Base-by-base conservation (phyloP, 768 basidiomycete genomes). In the Hypholoma sublateritium region DNA sequence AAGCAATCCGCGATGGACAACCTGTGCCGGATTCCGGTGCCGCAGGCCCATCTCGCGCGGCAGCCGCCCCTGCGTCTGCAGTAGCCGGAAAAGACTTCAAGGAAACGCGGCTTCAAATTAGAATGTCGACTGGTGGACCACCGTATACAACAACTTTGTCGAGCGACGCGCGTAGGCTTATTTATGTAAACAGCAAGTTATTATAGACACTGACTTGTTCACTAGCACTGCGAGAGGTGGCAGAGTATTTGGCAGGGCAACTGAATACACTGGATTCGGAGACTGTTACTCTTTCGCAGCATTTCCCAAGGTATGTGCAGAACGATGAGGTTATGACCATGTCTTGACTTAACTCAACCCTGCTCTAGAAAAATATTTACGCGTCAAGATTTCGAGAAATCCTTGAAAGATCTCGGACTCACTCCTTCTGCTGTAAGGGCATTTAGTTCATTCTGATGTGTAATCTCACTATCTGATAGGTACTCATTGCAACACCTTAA, bases 41-140 rank as follows among this genome's bases (percentile, higher is more conserved):
- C 19, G 55, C 70, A 12, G 63, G 72, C 1, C 60, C 76, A 4
- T 63, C 74, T 7, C 61, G 78, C 2, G 57, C 79, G 0, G 59
- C 77, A 0, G 57, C 76, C 35, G 69, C 78, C 7, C 19, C 62
- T 28, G 69, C 74, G 0, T 70, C 77, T 2, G 72, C 77, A 4
- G 72, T 79, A 1, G 74, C 85, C 5, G 85, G 90, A 19, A 87
- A 83, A 62, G 93, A 96, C 53, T 94, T 88, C 69, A 86, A 86
- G 51, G 88, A 94, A 65, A 95, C 96, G 2, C 77, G 96, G 56
- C 76, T 98, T 50, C 96, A 96, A 74, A 94, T 97, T 57, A 84
- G 96, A 22, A 74, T 97, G 68, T 84, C 90, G 16, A 84, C 81
- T 5, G 94, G 93, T 9, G 88, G 91, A 1, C 81, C 82, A 59